phyloP scores from a whole-genome alignment of 805 yeast genomes.

The Wickerhamiella dianesei region DNA sequence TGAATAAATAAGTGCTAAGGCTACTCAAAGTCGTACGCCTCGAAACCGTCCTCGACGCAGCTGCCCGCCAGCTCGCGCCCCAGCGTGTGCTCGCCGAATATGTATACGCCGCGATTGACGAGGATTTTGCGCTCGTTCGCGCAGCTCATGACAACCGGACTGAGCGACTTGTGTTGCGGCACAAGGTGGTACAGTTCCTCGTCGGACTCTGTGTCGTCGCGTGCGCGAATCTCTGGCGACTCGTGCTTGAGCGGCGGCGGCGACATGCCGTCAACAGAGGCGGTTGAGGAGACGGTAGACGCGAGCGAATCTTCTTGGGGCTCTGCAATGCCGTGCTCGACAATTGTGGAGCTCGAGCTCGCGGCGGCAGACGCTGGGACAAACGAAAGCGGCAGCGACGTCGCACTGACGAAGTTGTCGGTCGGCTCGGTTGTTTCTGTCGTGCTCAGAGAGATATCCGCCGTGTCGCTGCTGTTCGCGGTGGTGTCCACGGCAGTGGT shows the following conservation, averaged over 20 bases:
- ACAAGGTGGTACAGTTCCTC: background rate
- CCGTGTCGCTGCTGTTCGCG: background rate
- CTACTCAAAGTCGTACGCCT: constrained; percentile 13
- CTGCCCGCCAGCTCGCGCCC: background rate
- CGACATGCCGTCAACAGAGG: background rate
- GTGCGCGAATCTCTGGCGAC: background rate
- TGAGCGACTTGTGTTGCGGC: background rate
- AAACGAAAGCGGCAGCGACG: background rate
- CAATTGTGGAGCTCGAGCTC: background rate
- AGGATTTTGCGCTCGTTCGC: constrained; percentile 9
- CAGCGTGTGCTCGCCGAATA: constrained; percentile 6
- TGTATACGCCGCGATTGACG: constrained; percentile 17
- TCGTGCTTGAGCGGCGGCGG: background rate
- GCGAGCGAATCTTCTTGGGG: background rate
- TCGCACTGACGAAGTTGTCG: no score
- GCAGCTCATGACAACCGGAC: background rate
- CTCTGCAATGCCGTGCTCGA: background rate
- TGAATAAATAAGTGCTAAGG: no score
- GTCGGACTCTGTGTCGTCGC: background rate
- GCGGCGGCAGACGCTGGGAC: background rate
- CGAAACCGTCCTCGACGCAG: constrained; percentile 14
- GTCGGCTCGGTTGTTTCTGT: constrained; percentile 23
- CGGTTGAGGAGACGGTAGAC: background rate
- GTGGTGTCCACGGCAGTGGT: no score
- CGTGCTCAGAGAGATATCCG: background rate